Percentiles rank a stretch among this genome's conserved stretches.
Evolutionary conservation across 192 early-diverging fungal species (phyloP).

Genomic region (Coemansia pectinata): DNA sequence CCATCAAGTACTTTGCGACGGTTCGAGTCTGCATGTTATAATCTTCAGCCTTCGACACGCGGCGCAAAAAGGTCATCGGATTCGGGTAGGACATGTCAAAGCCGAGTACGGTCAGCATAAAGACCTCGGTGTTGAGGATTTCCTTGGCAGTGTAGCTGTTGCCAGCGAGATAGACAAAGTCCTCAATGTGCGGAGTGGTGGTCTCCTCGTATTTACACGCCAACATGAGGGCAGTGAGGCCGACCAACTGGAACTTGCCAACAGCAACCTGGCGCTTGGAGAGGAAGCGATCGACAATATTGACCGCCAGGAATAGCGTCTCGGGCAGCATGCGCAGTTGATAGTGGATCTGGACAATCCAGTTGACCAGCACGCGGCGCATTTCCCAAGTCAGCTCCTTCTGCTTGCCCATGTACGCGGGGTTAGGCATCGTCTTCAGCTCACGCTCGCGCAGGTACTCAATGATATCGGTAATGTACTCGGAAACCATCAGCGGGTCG

Average conservation of each 20-base stretch:
- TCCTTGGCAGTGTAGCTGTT: conserved; percentile 78
- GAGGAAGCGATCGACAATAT: conserved; percentile 95
- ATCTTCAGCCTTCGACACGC: conserved; percentile 83
- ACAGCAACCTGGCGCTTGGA: conserved; percentile 80
- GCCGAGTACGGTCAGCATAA: conserved; percentile 81
- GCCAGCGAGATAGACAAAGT: conserved; percentile 88
- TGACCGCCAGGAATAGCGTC: conserved; percentile 90
- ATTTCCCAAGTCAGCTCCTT: conserved; percentile 88
- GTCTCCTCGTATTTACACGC: conserved; percentile 97
- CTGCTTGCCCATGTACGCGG: conserved; percentile 82
- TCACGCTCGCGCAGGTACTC: conserved; percentile 78
- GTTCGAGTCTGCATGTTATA: conserved; percentile 91
- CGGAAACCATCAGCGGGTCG: conserved; percentile 92
- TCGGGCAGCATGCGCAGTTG: conserved; percentile 92
- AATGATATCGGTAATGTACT: conserved; percentile 94
- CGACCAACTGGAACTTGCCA: conserved; percentile 92
- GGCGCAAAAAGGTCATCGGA: conserved; percentile 90
- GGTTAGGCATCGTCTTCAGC: conserved; percentile 74
- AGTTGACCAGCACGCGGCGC: conserved; percentile 91
- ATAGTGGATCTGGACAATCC: conserved; percentile 91
- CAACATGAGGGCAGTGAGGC: conserved; percentile 85
- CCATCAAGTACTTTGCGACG: conserved; percentile 95
- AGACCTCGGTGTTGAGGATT: conserved; percentile 89
- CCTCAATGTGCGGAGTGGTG: conserved; percentile 73
- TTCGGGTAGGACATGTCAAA: conserved; percentile 88